A percentile compares a stretch with the other conserved stretches of the same genome.
Conservation (phyloP, 2,329 filamentous ascomycete species). For the Rhynchosporium secalis region DNA sequence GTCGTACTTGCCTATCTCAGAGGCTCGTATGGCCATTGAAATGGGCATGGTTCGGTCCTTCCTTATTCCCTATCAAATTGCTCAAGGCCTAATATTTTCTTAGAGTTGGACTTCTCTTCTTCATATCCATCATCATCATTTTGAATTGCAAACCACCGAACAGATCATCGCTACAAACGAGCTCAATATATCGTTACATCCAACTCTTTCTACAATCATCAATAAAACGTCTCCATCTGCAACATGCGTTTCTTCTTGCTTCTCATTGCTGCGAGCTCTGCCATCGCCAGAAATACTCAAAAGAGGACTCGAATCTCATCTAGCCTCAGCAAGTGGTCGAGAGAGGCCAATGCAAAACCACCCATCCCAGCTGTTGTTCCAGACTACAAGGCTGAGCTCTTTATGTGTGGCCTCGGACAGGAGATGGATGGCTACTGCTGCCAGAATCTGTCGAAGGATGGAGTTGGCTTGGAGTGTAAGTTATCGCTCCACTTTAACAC, state of each 20-base stretch:
- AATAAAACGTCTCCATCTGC: neutral
- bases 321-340: neutral
- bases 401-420: neutral
- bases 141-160: neutral
- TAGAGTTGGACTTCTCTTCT: neutral
- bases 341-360: neutral
- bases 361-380: neutral
- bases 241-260: conserved; percentile 4
- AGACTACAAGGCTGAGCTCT: conserved; percentile 9
- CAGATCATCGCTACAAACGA: neutral
- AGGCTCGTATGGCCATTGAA: neutral
- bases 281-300: neutral
- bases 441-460: conserved; percentile 3
- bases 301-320: neutral
- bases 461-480: conserved; percentile 5
- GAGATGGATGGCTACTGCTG: conserved; percentile 7
- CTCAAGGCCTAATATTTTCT: neutral
- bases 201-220: neutral
- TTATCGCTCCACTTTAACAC: neutral
- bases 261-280: neutral
- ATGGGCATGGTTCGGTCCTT: neutral
- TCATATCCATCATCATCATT: conserved; percentile 3
- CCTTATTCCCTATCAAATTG: neutral
- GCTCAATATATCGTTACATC: neutral
- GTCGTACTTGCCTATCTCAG: neutral